Evolutionary conservation across 2,329 filamentous ascomycete species (phyloP), one percentile per base, ranked within the genome.

Genomic region (Xylariaceae sp.): DNA sequence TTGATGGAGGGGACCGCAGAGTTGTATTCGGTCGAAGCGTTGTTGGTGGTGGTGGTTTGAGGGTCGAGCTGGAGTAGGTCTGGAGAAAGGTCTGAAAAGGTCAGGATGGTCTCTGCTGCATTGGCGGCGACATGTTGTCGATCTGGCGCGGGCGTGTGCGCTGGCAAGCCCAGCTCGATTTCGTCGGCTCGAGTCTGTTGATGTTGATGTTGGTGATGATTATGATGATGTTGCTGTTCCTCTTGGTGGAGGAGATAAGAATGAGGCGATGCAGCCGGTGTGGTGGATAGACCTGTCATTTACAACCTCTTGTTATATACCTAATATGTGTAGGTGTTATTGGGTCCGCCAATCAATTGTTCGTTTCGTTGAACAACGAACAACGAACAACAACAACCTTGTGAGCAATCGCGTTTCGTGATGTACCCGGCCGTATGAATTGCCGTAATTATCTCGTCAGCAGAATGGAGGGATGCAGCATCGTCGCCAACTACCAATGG

Each of bases 21-120:
- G 62, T 61, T 69, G 60, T 56, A 65, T 58, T 62, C 59, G 60
- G 64, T 54, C 59, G 63, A 48, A 26, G 58, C 67, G 57, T 53
- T 64, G 62, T 60, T 56, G 59, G 63, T 57, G 60, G 57, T 50
- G 58, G 59, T 46, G 51, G 48, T 62, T 53, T 39, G 55, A 46
- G 69, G 69, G 31, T 67, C 67, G 56, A 79, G 74, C 60, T 73
- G 74, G 58, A 71, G 69, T 63, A 77, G 68, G 63, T 79, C 74
- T 67, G 66, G 70, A 53, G 76, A 72, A 45, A 78, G 67, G 64
- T 79, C 75, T 61, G 76, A 70, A 68, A 79, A 76, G 61, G 71
- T 75, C 61, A 79, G 61, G 67, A 71, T 59, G 51, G 66, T 53
- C 46, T 66, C 61, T 41, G 66, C 60, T 57, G 55, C 63, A 58